Percentiles rank a stretch among this genome's conserved stretches.
These are phyloP conservation scores for Helotiales sp. DNA, from an alignment of 2,329 filamentous ascomycete genomes.

Conservation along the genomic window DNA sequence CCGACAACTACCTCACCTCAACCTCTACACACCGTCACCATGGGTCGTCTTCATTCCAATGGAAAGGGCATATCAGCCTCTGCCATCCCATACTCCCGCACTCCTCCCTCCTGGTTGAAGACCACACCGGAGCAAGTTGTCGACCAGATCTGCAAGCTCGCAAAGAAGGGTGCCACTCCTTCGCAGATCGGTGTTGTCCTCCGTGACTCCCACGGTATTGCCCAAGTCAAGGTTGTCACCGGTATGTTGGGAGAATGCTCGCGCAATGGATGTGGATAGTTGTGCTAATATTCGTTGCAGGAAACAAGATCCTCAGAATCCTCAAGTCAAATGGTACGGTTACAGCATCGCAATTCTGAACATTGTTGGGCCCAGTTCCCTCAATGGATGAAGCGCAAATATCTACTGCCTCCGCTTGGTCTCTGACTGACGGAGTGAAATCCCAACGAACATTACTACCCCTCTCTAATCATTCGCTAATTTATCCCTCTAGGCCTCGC, in stretches of 20 bases:
- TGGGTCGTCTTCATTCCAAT: slow-evolving; percentile 99
- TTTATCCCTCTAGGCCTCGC: slow-evolving; percentile 91
- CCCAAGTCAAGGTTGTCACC: slow-evolving; percentile 96
- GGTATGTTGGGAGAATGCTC: slow-evolving; percentile 64
- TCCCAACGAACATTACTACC: slow-evolving; percentile 58
- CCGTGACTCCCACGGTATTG: slow-evolving; percentile 96
- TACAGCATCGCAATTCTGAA: slow-evolving; percentile 31
- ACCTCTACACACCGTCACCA: slow-evolving; percentile 55
- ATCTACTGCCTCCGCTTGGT: slow-evolving; percentile 83
- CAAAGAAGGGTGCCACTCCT: slow-evolving; percentile 97
- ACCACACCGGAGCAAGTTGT: slow-evolving; percentile 98
- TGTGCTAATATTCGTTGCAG: slow-evolving; percentile 55
- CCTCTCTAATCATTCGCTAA: slow-evolving; percentile 90
- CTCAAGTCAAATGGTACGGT: slow-evolving; percentile 95
- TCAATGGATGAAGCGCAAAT: slow-evolving; percentile 33
- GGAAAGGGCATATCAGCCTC: slow-evolving; percentile 99
- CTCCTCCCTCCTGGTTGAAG: slow-evolving; percentile 94
- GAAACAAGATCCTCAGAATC: slow-evolving; percentile 99
- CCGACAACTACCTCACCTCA: slow-evolving; percentile 41
- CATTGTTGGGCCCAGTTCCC: slow-evolving; percentile 44
- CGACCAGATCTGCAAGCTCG: slow-evolving; percentile 99
- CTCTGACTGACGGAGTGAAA: slow-evolving; percentile 84
- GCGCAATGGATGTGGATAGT: slow-evolving; percentile 17
- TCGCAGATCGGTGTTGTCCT: slow-evolving; percentile 99
- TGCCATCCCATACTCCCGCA: slow-evolving; percentile 95